These are phyloP conservation scores for Nematodospora valgi DNA, from an alignment of 805 yeast species.

Conservation along the genomic window DNA sequence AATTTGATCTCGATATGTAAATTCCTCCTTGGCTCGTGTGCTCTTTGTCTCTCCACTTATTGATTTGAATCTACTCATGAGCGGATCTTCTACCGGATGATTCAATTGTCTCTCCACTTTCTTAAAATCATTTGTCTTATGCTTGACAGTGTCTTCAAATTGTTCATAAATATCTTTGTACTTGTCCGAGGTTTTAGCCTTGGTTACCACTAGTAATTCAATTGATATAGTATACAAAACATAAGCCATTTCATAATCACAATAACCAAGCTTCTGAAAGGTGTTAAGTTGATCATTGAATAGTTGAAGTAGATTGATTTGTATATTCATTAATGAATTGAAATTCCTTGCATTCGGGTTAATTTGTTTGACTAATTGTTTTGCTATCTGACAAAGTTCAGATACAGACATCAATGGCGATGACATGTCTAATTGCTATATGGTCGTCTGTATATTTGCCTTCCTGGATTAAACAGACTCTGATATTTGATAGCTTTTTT, in stretches of 20 bases:
- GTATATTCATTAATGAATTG: slow-evolving; percentile 22
- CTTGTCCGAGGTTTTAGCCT: slow-evolving; percentile 9
- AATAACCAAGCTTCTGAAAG: slow-evolving; percentile 23
- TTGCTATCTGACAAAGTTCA: no score
- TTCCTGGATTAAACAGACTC: no score
- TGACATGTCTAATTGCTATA: no score
- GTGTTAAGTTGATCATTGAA: slow-evolving; percentile 32
- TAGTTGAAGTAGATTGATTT: slow-evolving; percentile 30
- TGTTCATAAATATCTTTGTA: slow-evolving; percentile 15
- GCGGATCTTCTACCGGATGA: background rate
- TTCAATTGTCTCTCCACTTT: slow-evolving; percentile 1
- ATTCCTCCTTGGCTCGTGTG: background rate
- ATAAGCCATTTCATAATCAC: slow-evolving; percentile 37
- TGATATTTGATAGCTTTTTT: no score
- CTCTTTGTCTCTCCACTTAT: no score
- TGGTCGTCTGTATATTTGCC: no score
- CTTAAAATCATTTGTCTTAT: slow-evolving; percentile 13
- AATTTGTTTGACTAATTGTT: no score
- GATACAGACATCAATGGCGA: no score
- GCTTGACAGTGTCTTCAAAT: slow-evolving; percentile 15
- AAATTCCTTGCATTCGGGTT: slow-evolving; percentile 2
- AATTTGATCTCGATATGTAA: slow-evolving; percentile 7
- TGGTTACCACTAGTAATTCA: slow-evolving; percentile 10
- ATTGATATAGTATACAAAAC: slow-evolving; percentile 19
- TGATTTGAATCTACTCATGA: slow-evolving; percentile 5